Conservation (phyloP, 2,329 filamentous ascomycete species). For the Fusarium sororula region DNA sequence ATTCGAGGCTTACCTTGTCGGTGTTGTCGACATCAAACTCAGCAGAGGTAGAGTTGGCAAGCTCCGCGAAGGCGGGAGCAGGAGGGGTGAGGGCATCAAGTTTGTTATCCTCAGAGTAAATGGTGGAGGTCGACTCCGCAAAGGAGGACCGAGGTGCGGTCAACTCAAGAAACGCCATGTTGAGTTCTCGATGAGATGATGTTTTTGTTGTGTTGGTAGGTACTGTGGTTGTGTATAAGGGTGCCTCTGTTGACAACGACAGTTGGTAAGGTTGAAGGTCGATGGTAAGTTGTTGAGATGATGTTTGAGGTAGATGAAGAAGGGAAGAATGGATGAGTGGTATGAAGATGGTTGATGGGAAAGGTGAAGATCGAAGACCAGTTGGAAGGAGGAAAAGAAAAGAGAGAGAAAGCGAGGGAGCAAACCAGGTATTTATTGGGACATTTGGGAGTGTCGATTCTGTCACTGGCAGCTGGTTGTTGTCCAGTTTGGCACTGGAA, state of each 20-base stretch:
- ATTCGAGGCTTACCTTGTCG: neutral
- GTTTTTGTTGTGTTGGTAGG: neutral
- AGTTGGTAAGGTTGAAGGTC: too few relatives aligned
- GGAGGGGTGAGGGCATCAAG: neutral
- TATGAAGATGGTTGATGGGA: neutral
- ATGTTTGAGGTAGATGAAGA: neutral
- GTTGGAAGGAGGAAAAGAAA: neutral
- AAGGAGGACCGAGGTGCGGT: neutral
- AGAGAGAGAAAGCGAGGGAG: too few relatives aligned
- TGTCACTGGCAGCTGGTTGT: neutral
- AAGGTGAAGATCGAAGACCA: neutral
- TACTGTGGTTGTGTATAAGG: too few relatives aligned
- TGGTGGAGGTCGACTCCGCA: neutral
- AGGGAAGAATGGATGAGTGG: neutral
- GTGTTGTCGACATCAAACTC: neutral
- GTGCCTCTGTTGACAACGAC: neutral
- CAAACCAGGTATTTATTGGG: neutral
- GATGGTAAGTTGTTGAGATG: neutral
- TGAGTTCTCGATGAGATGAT: neutral
- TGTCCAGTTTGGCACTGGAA: neutral
- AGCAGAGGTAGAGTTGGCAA: neutral
- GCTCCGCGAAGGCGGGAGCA: neutral
- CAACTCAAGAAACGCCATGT: neutral
- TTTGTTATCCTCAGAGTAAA: neutral
- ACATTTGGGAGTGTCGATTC: neutral